Percentiles rank a stretch among this genome's conserved stretches.
phyloP scores from a whole-genome alignment of 352 stramenopile species.

The Globisporangium mamillatum region DNA sequence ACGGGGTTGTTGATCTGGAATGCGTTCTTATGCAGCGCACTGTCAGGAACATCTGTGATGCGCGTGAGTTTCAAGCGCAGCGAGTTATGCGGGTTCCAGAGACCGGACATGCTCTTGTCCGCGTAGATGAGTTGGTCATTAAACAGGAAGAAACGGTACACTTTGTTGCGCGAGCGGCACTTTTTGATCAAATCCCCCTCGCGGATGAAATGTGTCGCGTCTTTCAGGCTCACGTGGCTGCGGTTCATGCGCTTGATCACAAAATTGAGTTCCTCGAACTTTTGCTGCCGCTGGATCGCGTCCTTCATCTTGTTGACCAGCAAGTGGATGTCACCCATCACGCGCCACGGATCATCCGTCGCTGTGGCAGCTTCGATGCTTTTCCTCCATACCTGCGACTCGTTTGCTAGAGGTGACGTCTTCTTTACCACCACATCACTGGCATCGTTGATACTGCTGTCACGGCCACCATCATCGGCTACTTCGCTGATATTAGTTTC shows the following conservation, averaged over 20 bases:
- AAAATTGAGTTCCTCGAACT: conserved; percentile 79
- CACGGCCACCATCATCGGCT: background rate
- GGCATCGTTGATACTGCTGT: background rate
- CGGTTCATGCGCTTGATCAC: conserved; percentile 91
- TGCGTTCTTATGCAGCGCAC: conserved; percentile 63
- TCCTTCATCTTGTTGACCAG: conserved; percentile 90
- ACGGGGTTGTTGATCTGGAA: conserved; percentile 86
- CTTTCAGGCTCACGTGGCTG: conserved; percentile 90
- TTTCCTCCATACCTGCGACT: conserved; percentile 39
- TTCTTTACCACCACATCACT: background rate
- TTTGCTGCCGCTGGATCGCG: conserved; percentile 78
- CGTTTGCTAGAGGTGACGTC: background rate
- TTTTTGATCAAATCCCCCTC: conserved; percentile 95
- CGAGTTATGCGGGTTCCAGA: conserved; percentile 85
- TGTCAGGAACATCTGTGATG: conserved; percentile 75
- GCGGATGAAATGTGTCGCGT: conserved; percentile 92
- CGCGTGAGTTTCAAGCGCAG: conserved; percentile 80
- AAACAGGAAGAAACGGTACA: conserved; percentile 88
- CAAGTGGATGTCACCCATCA: conserved; percentile 88
- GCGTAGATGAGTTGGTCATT: conserved; percentile 85
- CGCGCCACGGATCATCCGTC: conserved; percentile 70
- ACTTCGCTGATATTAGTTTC: conserved; percentile 17
- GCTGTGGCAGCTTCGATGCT: conserved; percentile 64
- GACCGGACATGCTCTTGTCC: conserved; percentile 73
- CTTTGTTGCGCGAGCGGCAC: conserved; percentile 84